phyloP scores from a whole-genome alignment of 768 basidiomycete genomes.

The Auriscalpium microsporum region DNA sequence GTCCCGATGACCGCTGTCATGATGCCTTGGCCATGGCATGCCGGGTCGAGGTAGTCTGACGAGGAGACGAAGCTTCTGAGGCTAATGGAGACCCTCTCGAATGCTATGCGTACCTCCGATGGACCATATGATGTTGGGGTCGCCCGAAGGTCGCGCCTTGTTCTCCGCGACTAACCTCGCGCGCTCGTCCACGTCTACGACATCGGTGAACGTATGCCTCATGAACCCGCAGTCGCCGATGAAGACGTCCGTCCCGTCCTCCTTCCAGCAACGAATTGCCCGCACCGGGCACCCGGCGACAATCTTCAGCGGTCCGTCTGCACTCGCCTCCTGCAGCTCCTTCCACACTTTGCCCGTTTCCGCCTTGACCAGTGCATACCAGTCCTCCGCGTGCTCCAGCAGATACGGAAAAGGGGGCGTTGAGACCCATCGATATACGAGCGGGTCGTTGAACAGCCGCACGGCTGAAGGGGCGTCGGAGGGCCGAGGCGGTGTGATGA shows the following conservation, averaged over 20 bases:
- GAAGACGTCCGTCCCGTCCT: conserved; percentile 42
- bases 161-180: conserved; percentile 33
- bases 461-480: conserved; percentile 32
- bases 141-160: conserved; percentile 32
- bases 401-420: conserved; percentile 48
- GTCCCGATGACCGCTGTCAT: conserved; percentile 59
- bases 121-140: conserved; percentile 51
- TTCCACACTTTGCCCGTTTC: conserved; percentile 17
- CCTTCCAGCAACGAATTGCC: conserved; percentile 10
- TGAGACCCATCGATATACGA: conserved; percentile 37
- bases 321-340: conserved; percentile 21
- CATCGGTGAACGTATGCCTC: conserved; percentile 26
- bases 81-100: too few species aligned
- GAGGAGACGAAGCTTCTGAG: background rate
- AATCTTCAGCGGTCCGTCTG: conserved; percentile 11
- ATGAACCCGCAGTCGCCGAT: conserved; percentile 37
- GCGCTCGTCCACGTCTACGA: conserved; percentile 30
- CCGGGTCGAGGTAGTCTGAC: conserved; percentile 53
- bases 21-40: conserved; percentile 60
- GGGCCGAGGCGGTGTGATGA: conserved; percentile 49
- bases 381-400: conserved; percentile 30
- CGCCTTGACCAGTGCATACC: conserved; percentile 22
- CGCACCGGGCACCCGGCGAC: conserved; percentile 3
- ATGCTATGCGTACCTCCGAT: conserved; percentile 40
- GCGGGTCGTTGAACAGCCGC: conserved; percentile 40